phyloP scores from a whole-genome alignment of 1,139 yeast species.

The Candida sojae region DNA sequence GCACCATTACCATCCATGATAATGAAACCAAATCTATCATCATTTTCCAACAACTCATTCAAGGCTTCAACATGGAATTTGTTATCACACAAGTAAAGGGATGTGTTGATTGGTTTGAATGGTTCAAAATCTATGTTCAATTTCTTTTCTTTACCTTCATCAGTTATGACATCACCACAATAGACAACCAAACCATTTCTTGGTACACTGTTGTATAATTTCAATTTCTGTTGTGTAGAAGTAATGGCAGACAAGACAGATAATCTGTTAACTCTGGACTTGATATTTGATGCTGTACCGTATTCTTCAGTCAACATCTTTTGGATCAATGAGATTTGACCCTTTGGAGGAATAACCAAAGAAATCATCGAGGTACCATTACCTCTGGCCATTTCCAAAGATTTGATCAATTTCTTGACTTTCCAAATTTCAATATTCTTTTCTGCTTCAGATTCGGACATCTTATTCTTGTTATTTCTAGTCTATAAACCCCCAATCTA shows the following conservation, averaged over 20 bases:
- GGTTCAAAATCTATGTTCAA: conserved; percentile 95
- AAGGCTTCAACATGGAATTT: conserved; percentile 97
- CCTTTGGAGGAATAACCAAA: conserved; percentile 90
- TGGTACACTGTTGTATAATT: conserved; percentile 86
- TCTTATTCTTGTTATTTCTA: conserved; percentile 9
- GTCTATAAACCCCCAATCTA: conserved; percentile 1
- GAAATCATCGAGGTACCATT: conserved; percentile 99
- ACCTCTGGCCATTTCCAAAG: conserved; percentile 89
- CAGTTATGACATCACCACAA: conserved; percentile 98
- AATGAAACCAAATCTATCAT: conserved; percentile 94
- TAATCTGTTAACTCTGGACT: conserved; percentile 93
- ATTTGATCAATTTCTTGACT: conserved; percentile 88
- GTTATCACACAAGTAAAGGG: conserved; percentile 93
- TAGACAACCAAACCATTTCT: conserved; percentile 91
- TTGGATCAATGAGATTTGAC: conserved; percentile 84
- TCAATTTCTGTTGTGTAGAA: conserved; percentile 94
- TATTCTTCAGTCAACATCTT: conserved; percentile 97
- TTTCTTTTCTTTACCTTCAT: conserved; percentile 96
- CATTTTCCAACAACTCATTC: conserved; percentile 89
- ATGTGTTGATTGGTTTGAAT: conserved; percentile 96
- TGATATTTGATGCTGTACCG: conserved; percentile 97
- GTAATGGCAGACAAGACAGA: conserved; percentile 96
- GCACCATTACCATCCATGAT: conserved; percentile 99
- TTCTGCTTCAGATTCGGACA: conserved; percentile 56
- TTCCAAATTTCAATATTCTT: conserved; percentile 99